These are phyloP conservation scores for Platanthera zijinensis DNA, from an alignment of 106 monocot genomes.

Conservation along the genomic window DNA sequence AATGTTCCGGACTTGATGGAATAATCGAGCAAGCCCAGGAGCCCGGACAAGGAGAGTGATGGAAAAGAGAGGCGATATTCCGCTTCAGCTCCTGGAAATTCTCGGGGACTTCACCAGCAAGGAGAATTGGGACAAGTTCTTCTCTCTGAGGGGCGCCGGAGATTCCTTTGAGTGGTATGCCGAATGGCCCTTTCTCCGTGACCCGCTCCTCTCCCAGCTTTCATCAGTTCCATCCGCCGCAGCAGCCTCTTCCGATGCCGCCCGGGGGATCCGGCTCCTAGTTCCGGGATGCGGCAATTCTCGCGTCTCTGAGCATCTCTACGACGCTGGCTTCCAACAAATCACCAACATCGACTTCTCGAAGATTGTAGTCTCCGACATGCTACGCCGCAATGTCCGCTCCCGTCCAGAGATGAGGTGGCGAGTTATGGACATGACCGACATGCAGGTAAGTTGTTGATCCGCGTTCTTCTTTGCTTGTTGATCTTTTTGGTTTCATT, in stretches of 20 bases:
- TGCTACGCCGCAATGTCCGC: slow-evolving; percentile 73
- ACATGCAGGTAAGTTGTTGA: slow-evolving; percentile 52
- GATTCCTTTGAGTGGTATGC: slow-evolving; percentile 99
- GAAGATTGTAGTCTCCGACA: slow-evolving; percentile 71
- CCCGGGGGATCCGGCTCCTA: slow-evolving; percentile 34
- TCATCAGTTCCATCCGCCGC: slow-evolving; percentile 2
- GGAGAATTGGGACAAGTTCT: slow-evolving; percentile 99
- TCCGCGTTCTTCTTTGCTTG: neutral
- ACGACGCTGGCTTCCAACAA: slow-evolving; percentile 66
- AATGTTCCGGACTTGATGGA: no score
- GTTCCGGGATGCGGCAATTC: slow-evolving; percentile 94
- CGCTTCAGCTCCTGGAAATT: slow-evolving; percentile 51
- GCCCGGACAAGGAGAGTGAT: neutral
- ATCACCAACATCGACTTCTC: slow-evolving; percentile 93
- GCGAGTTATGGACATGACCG: slow-evolving; percentile 96
- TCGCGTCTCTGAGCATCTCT: slow-evolving; percentile 69
- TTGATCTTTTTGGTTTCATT: neutral
- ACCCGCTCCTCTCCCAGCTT: slow-evolving; percentile 50
- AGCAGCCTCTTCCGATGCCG: neutral
- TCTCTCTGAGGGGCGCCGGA: slow-evolving; percentile 62
- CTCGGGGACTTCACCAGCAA: slow-evolving; percentile 92
- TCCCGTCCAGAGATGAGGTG: slow-evolving; percentile 83
- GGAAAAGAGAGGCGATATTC: neutral
- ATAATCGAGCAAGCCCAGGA: no score
- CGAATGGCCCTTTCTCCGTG: slow-evolving; percentile 59